phyloP scores from a whole-genome alignment of 768 basidiomycete species.

The Russula dissimulans region DNA sequence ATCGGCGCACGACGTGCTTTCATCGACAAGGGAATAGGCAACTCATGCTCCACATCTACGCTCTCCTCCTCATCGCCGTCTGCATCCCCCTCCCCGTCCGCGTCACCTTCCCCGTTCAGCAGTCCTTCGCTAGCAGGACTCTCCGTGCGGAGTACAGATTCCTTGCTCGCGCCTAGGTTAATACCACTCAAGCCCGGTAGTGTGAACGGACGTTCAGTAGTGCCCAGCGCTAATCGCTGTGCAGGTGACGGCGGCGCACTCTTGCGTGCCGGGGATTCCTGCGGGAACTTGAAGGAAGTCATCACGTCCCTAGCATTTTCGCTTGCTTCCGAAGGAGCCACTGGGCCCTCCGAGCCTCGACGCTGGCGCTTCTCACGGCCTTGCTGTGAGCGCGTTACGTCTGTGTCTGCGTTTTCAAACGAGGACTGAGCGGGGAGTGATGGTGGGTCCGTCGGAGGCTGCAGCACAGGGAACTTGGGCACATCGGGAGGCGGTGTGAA shows the following conservation, averaged over 20 bases:
- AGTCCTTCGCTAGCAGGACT: background rate
- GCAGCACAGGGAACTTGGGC: constrained; percentile 44
- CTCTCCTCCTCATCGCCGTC: constrained; percentile 9
- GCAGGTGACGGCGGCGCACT: constrained; percentile 34
- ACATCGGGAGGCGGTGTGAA: constrained; percentile 65
- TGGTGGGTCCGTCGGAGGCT: constrained; percentile 23
- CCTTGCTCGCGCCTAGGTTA: constrained; percentile 18
- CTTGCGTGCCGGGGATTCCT: constrained; percentile 43
- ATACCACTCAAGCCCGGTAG: constrained; percentile 50
- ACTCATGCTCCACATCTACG: constrained; percentile 21
- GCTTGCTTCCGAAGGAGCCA: constrained; percentile 40
- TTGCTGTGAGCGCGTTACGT: constrained; percentile 38
- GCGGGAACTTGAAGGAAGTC: constrained; percentile 71
- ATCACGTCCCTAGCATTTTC: constrained; percentile 41
- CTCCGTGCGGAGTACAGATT: background rate
- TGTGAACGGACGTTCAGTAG: constrained; percentile 51
- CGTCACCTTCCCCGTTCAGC: constrained; percentile 20
- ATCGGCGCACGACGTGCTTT: constrained; percentile 62
- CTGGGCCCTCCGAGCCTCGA: constrained; percentile 35
- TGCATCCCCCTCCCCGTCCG: constrained; percentile 19
- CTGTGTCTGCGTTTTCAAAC: background rate
- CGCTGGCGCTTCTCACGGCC: constrained; percentile 77
- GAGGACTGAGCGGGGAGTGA: constrained; percentile 30
- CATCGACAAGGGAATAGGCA: constrained; percentile 27
- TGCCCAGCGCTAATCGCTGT: constrained; percentile 29